Conservation (phyloP, 2,329 filamentous ascomycete genomes). For the Sarocladium brachiariae region DNA sequence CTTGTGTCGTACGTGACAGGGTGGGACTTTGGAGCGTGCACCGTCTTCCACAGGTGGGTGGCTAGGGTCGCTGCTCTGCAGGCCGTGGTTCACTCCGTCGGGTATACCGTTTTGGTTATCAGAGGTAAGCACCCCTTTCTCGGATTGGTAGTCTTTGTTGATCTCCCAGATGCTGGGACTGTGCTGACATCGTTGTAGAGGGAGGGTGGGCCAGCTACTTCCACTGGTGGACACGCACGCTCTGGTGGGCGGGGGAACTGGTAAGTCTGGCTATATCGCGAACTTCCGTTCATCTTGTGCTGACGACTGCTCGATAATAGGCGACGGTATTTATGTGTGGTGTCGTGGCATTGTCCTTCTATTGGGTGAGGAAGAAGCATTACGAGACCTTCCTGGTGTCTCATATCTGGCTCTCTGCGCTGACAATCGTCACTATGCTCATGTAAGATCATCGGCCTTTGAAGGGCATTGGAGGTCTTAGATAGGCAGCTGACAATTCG, state of each 20-base stretch:
- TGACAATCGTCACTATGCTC: slow-evolving; percentile 43
- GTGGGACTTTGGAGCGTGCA: slow-evolving; percentile 62
- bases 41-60: slow-evolving; percentile 60
- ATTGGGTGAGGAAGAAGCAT: slow-evolving; percentile 42
- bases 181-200: slow-evolving; percentile 18
- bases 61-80: slow-evolving; percentile 56
- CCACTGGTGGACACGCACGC: slow-evolving; percentile 34
- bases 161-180: too few relatives aligned
- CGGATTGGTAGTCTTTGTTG: too few relatives aligned
- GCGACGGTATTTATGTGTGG: slow-evolving; percentile 39
- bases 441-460: slow-evolving; percentile 30
- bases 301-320: slow-evolving; percentile 14
- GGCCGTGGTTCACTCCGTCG: slow-evolving; percentile 55
- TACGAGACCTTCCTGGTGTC: slow-evolving; percentile 45
- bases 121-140: too few relatives aligned
- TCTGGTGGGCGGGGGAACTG: slow-evolving; percentile 43
- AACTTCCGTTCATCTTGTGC: background rate
- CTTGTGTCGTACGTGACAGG: slow-evolving; percentile 59
- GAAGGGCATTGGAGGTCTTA: background rate
- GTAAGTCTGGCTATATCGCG: slow-evolving; percentile 21
- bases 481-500: slow-evolving; percentile 9
- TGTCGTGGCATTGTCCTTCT: slow-evolving; percentile 39
- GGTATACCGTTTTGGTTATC: slow-evolving; percentile 44
- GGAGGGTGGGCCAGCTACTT: slow-evolving; percentile 30
- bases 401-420: slow-evolving; percentile 45